Conservation (phyloP, 768 basidiomycete species). For the Mrakia gelida region DNA sequence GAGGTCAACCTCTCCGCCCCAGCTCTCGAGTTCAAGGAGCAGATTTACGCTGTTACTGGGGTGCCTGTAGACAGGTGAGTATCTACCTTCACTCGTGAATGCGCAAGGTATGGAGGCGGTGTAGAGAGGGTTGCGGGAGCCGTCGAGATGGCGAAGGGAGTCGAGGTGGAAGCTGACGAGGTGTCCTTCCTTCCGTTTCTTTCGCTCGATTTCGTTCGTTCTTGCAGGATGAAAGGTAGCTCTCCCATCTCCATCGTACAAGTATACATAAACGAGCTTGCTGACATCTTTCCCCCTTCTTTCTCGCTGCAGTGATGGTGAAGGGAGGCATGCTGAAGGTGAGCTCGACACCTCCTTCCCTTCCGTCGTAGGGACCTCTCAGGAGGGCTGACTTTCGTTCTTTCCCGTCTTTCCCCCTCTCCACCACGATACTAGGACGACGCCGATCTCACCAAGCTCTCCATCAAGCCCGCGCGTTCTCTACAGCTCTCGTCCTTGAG, state of each 20-base stretch:
- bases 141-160: neutral
- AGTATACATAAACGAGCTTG: too few relatives aligned
- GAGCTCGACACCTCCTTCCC: neutral
- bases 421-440: slow-evolving; percentile 61
- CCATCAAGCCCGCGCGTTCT: slow-evolving; percentile 67
- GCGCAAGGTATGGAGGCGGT: neutral
- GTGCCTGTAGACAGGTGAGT: slow-evolving; percentile 50
- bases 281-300: neutral
- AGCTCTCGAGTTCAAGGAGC: slow-evolving; percentile 71
- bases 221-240: slow-evolving; percentile 78
- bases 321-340: slow-evolving; percentile 90
- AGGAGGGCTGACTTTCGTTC: neutral
- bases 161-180: neutral
- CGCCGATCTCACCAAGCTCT: slow-evolving; percentile 76
- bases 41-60: slow-evolving; percentile 73
- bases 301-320: slow-evolving; percentile 64
- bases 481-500: neutral
- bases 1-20: slow-evolving; percentile 68
- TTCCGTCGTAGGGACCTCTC: neutral
- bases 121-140: neutral
- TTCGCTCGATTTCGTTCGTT: slow-evolving; percentile 2
- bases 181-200: neutral
- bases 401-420: neutral
- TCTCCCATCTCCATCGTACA: neutral
- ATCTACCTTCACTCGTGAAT: neutral